Conservation (phyloP, 495 filamentous ascomycete species). For the Rhypophila decipiens region DNA sequence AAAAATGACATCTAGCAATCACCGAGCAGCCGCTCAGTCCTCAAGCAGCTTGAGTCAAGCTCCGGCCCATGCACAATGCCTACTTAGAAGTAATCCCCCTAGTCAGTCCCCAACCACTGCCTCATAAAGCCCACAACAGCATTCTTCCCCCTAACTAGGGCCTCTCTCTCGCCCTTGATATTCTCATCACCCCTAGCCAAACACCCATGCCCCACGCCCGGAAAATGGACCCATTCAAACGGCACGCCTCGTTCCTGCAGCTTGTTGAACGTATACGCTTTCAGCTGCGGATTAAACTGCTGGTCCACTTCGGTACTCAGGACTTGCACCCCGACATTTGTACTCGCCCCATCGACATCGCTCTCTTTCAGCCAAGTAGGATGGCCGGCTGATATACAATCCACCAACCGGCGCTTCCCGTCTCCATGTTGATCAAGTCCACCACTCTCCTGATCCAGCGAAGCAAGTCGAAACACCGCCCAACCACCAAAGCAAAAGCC, state of each 20-base stretch:
- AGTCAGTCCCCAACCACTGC: constrained; percentile 31
- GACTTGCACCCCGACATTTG: constrained; percentile 54
- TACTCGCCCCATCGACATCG: constrained; percentile 44
- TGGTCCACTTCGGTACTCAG: constrained; percentile 51
- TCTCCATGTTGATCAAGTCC: too few species aligned
- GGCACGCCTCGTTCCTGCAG: constrained; percentile 46
- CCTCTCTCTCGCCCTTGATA: constrained; percentile 35
- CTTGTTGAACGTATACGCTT: constrained; percentile 36
- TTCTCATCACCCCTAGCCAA: constrained; percentile 39
- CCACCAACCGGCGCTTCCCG: constrained; percentile 40
- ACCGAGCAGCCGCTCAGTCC: too few species aligned
- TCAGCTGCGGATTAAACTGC: constrained; percentile 46
- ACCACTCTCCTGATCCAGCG: too few species aligned
- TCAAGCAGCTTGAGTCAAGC: too few species aligned
- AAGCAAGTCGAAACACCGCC: constrained; percentile 43
- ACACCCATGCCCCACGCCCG: constrained; percentile 47
- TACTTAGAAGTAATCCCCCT: too few species aligned
- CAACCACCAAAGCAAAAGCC: constrained; percentile 60
- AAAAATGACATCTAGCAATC: too few species aligned
- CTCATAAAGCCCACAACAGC: constrained; percentile 37
- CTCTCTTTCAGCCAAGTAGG: constrained; percentile 40
- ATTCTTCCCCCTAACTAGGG: constrained; percentile 43
- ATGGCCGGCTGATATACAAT: constrained; percentile 49
- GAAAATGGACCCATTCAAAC: constrained; percentile 54
- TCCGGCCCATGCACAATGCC: too few species aligned